Evolutionary conservation across 345 rosid species (phyloP).

Genomic region (Gossypium arboreum): DNA sequence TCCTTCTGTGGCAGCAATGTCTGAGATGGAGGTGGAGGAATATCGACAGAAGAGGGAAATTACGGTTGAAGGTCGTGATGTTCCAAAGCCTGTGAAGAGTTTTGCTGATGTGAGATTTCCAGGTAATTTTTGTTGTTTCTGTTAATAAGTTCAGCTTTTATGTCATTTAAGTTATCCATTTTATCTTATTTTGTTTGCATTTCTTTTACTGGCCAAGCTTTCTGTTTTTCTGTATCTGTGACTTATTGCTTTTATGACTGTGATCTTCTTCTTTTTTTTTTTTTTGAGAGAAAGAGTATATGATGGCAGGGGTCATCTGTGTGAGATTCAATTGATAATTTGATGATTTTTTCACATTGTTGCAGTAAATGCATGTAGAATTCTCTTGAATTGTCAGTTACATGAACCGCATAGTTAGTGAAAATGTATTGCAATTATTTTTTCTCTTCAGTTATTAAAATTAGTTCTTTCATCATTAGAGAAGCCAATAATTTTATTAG

Average conservation of each 20-base stretch:
- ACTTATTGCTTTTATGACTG: background rate
- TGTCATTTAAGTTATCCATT: background rate
- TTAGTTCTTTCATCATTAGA: background rate
- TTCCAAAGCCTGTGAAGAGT: slow-evolving; percentile 87
- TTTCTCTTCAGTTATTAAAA: background rate
- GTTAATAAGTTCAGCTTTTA: background rate
- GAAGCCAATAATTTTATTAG: background rate
- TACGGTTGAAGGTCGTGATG: slow-evolving; percentile 89
- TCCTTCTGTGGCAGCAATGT: slow-evolving; percentile 73
- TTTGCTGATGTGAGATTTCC: slow-evolving; percentile 89
- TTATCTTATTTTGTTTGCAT: background rate
- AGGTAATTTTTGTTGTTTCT: slow-evolving; percentile 39
- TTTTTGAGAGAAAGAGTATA: no score
- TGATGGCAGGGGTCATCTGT: no score
- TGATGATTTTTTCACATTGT: background rate
- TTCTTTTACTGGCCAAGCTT: background rate
- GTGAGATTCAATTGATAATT: no score
- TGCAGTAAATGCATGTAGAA: background rate
- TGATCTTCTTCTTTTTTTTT: no score
- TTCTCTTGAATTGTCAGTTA: background rate
- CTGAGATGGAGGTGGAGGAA: slow-evolving; percentile 74
- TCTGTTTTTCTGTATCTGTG: background rate
- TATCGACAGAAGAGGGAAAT: slow-evolving; percentile 72
- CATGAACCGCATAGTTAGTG: background rate
- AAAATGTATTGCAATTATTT: background rate